Conservation (phyloP, 208 protist species). For the Crithidia sp. region DNA sequence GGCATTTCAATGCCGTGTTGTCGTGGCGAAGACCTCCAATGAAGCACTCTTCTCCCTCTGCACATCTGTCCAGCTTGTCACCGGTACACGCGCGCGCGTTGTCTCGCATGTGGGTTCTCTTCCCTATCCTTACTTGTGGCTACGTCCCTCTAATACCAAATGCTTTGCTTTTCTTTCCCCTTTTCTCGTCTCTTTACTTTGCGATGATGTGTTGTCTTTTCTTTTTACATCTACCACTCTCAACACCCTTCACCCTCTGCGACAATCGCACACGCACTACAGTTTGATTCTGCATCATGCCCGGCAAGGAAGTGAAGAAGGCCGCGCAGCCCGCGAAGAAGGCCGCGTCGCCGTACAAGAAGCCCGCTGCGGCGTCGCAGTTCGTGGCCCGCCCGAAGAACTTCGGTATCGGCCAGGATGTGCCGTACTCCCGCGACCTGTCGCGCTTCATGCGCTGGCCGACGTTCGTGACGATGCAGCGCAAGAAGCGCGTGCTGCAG, state of each 20-base stretch:
- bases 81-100: too few species aligned
- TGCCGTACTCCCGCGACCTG: constrained; percentile 96
- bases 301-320: constrained; percentile 91
- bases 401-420: constrained; percentile 94
- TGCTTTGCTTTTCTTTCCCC: background rate
- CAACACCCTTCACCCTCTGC: background rate
- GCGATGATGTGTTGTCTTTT: too few species aligned
- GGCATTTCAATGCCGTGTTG: too few species aligned
- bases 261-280: background rate
- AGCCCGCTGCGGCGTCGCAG: constrained; percentile 56
- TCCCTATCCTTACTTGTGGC: too few species aligned
- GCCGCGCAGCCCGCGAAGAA: constrained; percentile 60
- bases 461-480: constrained; percentile 98
- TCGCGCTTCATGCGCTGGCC: constrained; percentile 98
- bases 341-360: constrained; percentile 84
- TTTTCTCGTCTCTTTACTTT: background rate
- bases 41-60: too few species aligned
- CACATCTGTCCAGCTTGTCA: too few species aligned
- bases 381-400: constrained; percentile 89
- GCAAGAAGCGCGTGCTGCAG: constrained; percentile 97
- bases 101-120: too few species aligned
- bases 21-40: too few species aligned
- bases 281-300: constrained; percentile 36
- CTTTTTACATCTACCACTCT: too few species aligned
- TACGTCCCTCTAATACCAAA: too few species aligned